Evolutionary conservation across 257 asterid species (phyloP), one percentile per base, ranked within the genome.

Genomic region (Paraleonurus japonicus): DNA sequence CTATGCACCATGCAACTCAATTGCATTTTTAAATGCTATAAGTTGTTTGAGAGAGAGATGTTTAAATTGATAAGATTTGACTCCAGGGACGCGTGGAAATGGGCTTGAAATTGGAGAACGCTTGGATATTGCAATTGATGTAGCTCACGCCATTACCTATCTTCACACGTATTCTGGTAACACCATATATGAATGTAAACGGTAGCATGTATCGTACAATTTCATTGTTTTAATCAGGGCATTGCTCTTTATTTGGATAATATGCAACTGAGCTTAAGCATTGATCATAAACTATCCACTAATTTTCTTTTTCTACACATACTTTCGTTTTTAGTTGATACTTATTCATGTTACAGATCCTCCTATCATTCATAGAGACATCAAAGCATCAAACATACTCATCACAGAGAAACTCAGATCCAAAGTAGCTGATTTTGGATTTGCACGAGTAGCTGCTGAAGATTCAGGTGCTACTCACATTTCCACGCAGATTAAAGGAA

Each of bases 81-180:
- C 45, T 70, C 80, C 87, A 86, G 97, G 96, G 59, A 76, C 67
- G 10, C 77, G 53, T 2, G 84, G 87, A 70, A 63, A 50, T 5
- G 81, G 55, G 61, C 78, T 90, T 64, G 89, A 86, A 80, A 75
- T 66, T 20, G 79, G 85, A 48, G 86, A 79, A 69, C 92, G 96
- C 50, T 72, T 90, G 78, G 90, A 85, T 47, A 79, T 90, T 81
- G 93, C 86, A 13, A 82, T 84, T 59, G 96, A 88, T 80, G 72
- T 90, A 13, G 96, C 97, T 72, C 97, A 90, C 78, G 94, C 89
- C 41, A 65, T 85, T 64, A 84, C 96, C 58, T 90, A 90, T 77
- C 91, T 90, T 30, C 97, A 90, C 79, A 69, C 82, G 19, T 90
- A 90, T 73, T 30, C 96, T 53, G 93, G 97, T 86, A 70, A 23